phyloP scores from a whole-genome alignment of 2,329 filamentous ascomycete genomes.

The Didymella lethalis region DNA sequence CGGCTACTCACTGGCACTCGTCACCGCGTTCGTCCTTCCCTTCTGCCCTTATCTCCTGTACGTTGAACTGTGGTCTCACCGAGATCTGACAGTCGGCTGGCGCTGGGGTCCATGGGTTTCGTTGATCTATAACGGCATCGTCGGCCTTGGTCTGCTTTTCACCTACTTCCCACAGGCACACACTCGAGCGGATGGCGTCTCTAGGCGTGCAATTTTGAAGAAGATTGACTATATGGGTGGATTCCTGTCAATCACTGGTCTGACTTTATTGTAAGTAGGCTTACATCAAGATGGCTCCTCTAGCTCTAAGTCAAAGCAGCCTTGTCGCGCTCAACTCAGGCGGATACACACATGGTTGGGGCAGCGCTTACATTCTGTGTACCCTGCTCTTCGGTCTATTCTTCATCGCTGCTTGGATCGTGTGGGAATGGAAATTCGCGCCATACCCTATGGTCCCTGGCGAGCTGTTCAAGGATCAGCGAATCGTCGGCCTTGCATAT shows the following conservation, averaged over 20 bases:
- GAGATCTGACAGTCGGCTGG: constrained; percentile 38
- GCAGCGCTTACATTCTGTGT: constrained; percentile 48
- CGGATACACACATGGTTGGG: constrained; percentile 53
- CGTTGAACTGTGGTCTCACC: constrained; percentile 41
- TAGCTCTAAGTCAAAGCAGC: constrained; percentile 24
- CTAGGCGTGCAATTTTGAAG: constrained; percentile 40
- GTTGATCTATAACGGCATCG: constrained; percentile 44
- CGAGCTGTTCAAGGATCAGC: constrained; percentile 45
- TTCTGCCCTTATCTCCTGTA: constrained; percentile 47
- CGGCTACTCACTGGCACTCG: constrained; percentile 44
- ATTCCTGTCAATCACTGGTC: constrained; percentile 42
- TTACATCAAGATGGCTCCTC: not conserved
- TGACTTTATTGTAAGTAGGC: constrained; percentile 42
- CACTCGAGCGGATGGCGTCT: constrained; percentile 44
- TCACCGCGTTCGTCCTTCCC: constrained; percentile 47
- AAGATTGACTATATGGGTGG: constrained; percentile 45
- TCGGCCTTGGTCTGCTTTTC: constrained; percentile 40
- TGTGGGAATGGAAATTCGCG: constrained; percentile 52
- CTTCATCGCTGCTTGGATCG: constrained; percentile 45
- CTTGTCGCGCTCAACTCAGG: constrained; percentile 53
- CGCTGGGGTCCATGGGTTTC: constrained; percentile 49
- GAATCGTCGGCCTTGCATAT: constrained; percentile 44
- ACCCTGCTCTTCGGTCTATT: constrained; percentile 48
- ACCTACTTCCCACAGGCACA: constrained; percentile 47
- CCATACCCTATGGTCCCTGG: constrained; percentile 52